phyloP scores from a whole-genome alignment of 768 basidiomycete genomes.

The Mycena crocata region DNA sequence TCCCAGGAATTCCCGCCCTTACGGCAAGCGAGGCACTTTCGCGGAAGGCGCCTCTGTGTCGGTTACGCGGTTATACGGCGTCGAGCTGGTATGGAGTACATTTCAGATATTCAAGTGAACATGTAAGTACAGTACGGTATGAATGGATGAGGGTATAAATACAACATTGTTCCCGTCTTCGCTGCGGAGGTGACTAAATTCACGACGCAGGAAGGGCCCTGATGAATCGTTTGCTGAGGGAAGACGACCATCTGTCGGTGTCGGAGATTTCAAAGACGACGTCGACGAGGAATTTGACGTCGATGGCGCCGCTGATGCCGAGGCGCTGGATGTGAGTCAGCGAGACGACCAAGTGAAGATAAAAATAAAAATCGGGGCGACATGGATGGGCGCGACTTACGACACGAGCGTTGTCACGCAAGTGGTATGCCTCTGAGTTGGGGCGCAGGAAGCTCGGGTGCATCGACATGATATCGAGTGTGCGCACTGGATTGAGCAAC shows the following conservation, averaged over 20 bases:
- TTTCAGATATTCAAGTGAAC: neutral
- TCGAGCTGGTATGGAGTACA: no score
- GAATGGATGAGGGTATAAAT: no score
- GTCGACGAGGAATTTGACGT: constrained; percentile 26
- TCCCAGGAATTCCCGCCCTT: no score
- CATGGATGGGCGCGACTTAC: constrained; percentile 15
- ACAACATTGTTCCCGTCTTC: neutral
- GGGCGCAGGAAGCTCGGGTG: constrained; percentile 7
- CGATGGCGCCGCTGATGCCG: constrained; percentile 27
- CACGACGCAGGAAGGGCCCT: constrained; percentile 13
- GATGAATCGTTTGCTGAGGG: constrained; percentile 18
- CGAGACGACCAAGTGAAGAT: neutral
- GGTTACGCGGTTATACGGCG: no score
- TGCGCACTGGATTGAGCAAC: constrained; percentile 14
- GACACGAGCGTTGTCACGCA: constrained; percentile 18
- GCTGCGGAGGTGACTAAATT: neutral
- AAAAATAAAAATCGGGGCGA: neutral
- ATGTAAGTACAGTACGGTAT: neutral
- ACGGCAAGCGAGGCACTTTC: no score
- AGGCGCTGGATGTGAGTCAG: constrained; percentile 15
- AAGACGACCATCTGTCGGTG: constrained; percentile 20
- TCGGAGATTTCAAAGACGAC: constrained; percentile 29
- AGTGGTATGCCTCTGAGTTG: constrained; percentile 13
- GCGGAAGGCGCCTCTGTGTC: no score
- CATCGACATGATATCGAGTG: neutral